A percentile compares a stretch with the other conserved stretches of the same genome.
Evolutionary conservation across 2,329 filamentous ascomycete genomes (phyloP).

Genomic region (Diaporthe longicolla): DNA sequence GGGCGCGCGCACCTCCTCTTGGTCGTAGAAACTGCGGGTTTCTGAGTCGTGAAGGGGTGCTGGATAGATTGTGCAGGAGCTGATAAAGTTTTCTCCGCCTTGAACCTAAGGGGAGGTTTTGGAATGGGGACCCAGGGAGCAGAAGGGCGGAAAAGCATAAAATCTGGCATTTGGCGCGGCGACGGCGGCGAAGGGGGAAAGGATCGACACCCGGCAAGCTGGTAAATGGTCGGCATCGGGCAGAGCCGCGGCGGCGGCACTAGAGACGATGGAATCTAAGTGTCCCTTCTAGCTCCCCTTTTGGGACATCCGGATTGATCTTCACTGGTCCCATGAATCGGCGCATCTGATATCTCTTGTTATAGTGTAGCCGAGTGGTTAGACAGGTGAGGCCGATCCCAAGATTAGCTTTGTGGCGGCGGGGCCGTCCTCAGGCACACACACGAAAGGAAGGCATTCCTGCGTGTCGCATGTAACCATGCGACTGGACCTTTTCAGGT

Average conservation of each 20-base stretch:
- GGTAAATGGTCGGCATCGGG: conserved; percentile 17
- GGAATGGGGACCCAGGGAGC: neutral
- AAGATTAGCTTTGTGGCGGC: conserved; percentile 27
- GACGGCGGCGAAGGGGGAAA: conserved; percentile 1
- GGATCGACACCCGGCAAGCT: conserved; percentile 23
- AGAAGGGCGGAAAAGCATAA: neutral
- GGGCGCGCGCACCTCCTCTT: neutral
- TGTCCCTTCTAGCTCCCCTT: conserved; percentile 4
- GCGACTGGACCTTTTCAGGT: neutral
- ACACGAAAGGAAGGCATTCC: neutral
- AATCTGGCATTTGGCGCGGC: neutral
- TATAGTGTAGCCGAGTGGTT: neutral
- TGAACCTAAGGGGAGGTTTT: neutral
- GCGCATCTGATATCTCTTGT: neutral
- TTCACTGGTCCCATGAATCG: neutral
- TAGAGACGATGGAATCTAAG: conserved; percentile 20
- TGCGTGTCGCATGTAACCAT: neutral
- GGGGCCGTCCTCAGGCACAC: conserved; percentile 5
- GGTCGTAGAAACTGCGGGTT: neutral
- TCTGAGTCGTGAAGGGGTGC: conserved; percentile 12
- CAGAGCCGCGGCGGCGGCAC: conserved; percentile 24
- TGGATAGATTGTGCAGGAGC: conserved; percentile 3
- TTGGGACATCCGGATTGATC: neutral
- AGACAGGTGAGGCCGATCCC: neutral
- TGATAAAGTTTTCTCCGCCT: neutral